A percentile compares a stretch with the other conserved stretches of the same genome.
Conservation (phyloP, 352 stramenopile genomes). For the Albugo candida region DNA sequence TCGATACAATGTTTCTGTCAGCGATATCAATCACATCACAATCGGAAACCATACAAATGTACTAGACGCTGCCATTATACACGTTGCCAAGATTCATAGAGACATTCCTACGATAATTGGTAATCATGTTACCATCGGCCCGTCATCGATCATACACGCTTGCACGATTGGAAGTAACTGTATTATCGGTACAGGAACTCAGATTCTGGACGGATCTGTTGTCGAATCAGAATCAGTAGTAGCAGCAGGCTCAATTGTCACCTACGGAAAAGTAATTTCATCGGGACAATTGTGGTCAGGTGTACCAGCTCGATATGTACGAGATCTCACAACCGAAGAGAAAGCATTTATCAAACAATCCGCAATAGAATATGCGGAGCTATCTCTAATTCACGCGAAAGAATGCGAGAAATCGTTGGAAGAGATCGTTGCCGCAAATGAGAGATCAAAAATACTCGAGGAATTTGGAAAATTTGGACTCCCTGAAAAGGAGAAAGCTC, state of each 20-base stretch:
- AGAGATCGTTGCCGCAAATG: conserved; percentile 54
- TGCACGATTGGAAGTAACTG: conserved; percentile 84
- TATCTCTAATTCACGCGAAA: conserved; percentile 45
- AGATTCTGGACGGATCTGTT: conserved; percentile 79
- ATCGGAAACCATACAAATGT: conserved; percentile 90
- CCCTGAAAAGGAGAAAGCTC: conserved; percentile 39
- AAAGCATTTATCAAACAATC: conserved; percentile 81
- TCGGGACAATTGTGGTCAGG: conserved; percentile 79
- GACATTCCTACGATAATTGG: conserved; percentile 83
- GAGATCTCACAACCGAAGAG: conserved; percentile 68
- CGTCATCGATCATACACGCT: conserved; percentile 75
- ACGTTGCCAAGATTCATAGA: conserved; percentile 85
- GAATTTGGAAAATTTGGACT: conserved; percentile 65
- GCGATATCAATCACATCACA: conserved; percentile 82
- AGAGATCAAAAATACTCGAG: conserved; percentile 55
- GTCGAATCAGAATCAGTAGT: conserved; percentile 79
- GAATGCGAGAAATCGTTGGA: conserved; percentile 73
- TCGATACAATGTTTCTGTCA: conserved; percentile 3
- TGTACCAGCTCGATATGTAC: conserved; percentile 61
- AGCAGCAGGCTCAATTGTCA: conserved; percentile 79
- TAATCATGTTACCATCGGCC: conserved; percentile 80
- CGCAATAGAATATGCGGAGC: conserved; percentile 68
- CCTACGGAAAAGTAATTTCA: conserved; percentile 71
- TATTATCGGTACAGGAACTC: conserved; percentile 82
- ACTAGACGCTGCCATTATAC: conserved; percentile 83